Percentiles rank a stretch among this genome's conserved stretches.
Evolutionary conservation across 2,329 filamentous ascomycete genomes (phyloP).

Genomic region (Fusarium denticulatum): DNA sequence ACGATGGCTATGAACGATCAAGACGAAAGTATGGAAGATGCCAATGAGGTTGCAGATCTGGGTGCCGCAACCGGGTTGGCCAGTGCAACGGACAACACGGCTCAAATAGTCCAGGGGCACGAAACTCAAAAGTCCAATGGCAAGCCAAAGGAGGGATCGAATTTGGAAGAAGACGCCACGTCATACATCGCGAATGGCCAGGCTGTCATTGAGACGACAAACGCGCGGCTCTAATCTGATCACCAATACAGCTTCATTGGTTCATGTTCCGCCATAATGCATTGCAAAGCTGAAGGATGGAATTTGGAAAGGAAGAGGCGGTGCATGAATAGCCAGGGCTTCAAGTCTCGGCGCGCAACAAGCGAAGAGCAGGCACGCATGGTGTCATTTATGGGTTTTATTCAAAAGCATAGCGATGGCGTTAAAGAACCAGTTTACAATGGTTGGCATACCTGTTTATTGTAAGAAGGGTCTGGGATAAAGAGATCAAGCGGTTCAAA

Average conservation of each 20-base stretch:
- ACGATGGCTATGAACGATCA: conserved; percentile 56
- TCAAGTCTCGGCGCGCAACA: background rate
- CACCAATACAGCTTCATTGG: background rate
- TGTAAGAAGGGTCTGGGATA: background rate
- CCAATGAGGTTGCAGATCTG: conserved; percentile 24
- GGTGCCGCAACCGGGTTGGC: conserved; percentile 1
- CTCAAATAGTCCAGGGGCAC: conserved; percentile 12
- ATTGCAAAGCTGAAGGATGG: background rate
- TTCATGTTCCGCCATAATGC: background rate
- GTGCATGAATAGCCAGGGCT: background rate
- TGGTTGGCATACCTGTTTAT: conserved; percentile 10
- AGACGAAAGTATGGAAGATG: conserved; percentile 36
- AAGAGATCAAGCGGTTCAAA: background rate
- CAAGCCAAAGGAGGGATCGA: conserved; percentile 10
- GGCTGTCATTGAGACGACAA: conserved; percentile 20
- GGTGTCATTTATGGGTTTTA: conserved; percentile 1
- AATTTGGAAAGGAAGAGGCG: background rate
- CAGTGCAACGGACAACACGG: background rate
- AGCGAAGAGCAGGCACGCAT: background rate
- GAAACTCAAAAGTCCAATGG: conserved; percentile 11
- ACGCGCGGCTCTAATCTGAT: conserved; percentile 6
- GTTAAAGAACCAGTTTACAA: conserved; percentile 21
- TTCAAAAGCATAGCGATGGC: conserved; percentile 39
- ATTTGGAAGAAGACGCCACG: conserved; percentile 14
- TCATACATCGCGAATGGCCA: background rate